Percentiles rank a stretch among this genome's conserved stretches.
phyloP scores from a whole-genome alignment of 768 basidiomycete species.

The Suillus bovinus region DNA sequence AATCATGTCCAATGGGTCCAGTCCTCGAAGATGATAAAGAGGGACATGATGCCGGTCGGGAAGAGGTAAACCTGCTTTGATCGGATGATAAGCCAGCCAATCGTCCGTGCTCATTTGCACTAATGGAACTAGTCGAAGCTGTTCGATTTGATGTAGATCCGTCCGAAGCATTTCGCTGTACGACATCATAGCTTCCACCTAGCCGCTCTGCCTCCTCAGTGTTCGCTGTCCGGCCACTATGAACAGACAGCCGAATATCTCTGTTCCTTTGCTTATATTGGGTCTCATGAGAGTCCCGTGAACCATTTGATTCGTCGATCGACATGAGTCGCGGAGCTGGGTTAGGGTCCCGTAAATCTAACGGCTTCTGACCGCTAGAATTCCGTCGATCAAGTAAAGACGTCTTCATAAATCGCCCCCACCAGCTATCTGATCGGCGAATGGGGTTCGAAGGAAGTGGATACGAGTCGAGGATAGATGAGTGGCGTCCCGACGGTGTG shows the following conservation, averaged over 20 bases:
- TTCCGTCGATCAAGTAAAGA: slow-evolving; percentile 60
- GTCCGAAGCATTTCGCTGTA: slow-evolving; percentile 47
- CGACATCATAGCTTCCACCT: slow-evolving; percentile 68
- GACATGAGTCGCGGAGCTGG: slow-evolving; percentile 66
- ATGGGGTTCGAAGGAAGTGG: slow-evolving; percentile 47
- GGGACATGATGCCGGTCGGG: slow-evolving; percentile 12
- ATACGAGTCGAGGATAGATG: slow-evolving; percentile 45
- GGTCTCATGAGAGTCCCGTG: slow-evolving; percentile 17
- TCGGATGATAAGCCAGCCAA: slow-evolving; percentile 12
- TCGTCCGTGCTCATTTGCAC: slow-evolving; percentile 22
- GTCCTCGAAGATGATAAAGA: slow-evolving; percentile 1
- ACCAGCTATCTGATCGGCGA: slow-evolving; percentile 75
- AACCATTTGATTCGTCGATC: slow-evolving; percentile 48
- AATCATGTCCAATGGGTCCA: neutral
- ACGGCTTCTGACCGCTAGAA: slow-evolving; percentile 36
- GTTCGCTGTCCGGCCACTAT: slow-evolving; percentile 62
- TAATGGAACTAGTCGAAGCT: slow-evolving; percentile 26
- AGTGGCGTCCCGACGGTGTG: slow-evolving; percentile 33
- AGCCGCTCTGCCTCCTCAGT: slow-evolving; percentile 68
- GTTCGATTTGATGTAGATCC: slow-evolving; percentile 26
- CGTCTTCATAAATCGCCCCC: slow-evolving; percentile 69
- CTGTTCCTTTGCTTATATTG: slow-evolving; percentile 15
- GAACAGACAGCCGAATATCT: slow-evolving; percentile 46
- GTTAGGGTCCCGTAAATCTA: slow-evolving; percentile 78
- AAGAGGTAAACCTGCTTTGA: slow-evolving; percentile 15